Percentiles rank a stretch among this genome's conserved stretches.
These are phyloP conservation scores for Paecilomyces niveus DNA, from an alignment of 2,329 filamentous ascomycete species.

Conservation along the genomic window DNA sequence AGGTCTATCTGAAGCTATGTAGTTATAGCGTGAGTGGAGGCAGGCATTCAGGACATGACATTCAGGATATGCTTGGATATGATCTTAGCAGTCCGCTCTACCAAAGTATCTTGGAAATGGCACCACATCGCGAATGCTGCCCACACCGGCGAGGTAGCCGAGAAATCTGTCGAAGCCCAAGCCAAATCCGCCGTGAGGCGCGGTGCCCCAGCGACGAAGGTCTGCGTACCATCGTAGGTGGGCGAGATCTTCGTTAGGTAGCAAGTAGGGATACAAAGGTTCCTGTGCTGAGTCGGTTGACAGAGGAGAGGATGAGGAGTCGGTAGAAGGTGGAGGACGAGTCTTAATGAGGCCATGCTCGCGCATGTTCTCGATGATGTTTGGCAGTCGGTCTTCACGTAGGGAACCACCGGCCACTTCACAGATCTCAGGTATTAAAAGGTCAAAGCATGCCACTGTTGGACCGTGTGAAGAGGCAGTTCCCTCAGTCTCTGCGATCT, in stretches of 20 bases:
- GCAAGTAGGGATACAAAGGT: constrained; percentile 28
- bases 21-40: not conserved
- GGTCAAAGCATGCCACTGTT: constrained; percentile 85
- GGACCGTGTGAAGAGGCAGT: constrained; percentile 12
- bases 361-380: constrained; percentile 65
- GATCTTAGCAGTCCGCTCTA: constrained; percentile 42
- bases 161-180: constrained; percentile 82
- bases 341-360: constrained; percentile 53
- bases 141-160: constrained; percentile 73
- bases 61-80: not conserved
- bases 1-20: not conserved
- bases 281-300: constrained; percentile 5
- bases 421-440: constrained; percentile 76
- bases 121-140: constrained; percentile 77
- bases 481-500: constrained; percentile 3
- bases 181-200: constrained; percentile 85
- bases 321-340: constrained; percentile 4
- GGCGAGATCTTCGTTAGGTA: constrained; percentile 34
- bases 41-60: not conserved
- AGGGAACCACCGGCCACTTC: constrained; percentile 85
- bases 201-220: constrained; percentile 81
- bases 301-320: constrained; percentile 12
- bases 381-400: constrained; percentile 69
- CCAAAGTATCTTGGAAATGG: constrained; percentile 69
- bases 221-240: constrained; percentile 80